These are phyloP conservation scores for Thymus quinquecostatus DNA, from an alignment of 257 asterid species.

Conservation along the genomic window DNA sequence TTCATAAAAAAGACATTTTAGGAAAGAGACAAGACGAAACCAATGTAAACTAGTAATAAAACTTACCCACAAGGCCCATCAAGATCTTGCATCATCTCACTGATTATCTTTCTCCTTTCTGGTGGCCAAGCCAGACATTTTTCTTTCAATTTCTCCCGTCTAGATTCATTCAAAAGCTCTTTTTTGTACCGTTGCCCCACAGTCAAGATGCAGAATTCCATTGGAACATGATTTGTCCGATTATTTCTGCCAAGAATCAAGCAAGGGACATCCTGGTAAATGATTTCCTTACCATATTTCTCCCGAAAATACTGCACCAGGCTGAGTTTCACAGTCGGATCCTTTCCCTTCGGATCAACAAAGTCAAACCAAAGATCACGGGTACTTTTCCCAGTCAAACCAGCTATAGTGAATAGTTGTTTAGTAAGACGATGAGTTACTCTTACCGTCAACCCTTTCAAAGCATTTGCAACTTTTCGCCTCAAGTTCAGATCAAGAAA, in stretches of 20 bases:
- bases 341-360: conserved; percentile 50
- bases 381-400: conserved; percentile 43
- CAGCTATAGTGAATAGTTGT: conserved; percentile 49
- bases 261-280: conserved; percentile 53
- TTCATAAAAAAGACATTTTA: not conserved
- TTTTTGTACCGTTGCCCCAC: conserved; percentile 69
- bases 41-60: not conserved
- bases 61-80: conserved; percentile 86
- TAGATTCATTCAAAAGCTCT: conserved; percentile 49
- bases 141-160: conserved; percentile 35
- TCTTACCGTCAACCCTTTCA: conserved; percentile 58
- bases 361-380: conserved; percentile 46
- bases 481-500: conserved; percentile 33
- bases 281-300: conserved; percentile 50
- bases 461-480: conserved; percentile 34
- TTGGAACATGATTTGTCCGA: conserved; percentile 56
- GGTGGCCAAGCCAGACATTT: conserved; percentile 52
- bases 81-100: conserved; percentile 53
- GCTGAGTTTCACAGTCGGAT: conserved; percentile 39
- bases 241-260: conserved; percentile 53
- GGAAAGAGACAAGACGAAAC: not conserved
- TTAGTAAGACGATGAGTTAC: conserved; percentile 62
- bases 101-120: conserved; percentile 45
- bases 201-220: conserved; percentile 69
- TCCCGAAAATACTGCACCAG: conserved; percentile 58